A percentile compares a stretch with the other conserved stretches of the same genome.
Conservation (phyloP, 176 grass and related monocot species). For the Pharus latifolius region DNA sequence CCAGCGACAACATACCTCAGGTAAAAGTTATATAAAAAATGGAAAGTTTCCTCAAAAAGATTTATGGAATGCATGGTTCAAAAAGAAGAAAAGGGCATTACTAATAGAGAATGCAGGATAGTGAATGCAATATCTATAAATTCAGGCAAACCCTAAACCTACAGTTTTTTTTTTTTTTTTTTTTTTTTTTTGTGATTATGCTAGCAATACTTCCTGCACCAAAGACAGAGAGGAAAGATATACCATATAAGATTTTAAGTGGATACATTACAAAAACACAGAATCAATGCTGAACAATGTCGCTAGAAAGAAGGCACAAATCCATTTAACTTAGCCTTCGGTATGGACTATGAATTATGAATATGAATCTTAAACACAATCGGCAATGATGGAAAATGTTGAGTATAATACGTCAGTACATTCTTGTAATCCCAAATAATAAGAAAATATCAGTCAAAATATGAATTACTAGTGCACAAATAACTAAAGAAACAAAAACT, state of each 20-base stretch:
- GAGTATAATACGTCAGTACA: no score
- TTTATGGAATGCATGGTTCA: not conserved
- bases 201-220: no score
- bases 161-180: no score
- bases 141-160: no score
- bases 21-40: conserved; percentile 19
- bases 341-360: not conserved
- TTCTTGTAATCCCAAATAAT: not conserved
- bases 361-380: not conserved
- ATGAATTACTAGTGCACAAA: no score
- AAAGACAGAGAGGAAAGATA: no score
- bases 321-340: not conserved
- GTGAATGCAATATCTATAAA: no score
- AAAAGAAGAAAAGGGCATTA: not conserved
- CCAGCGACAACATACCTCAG: conserved; percentile 32
- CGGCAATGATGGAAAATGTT: not conserved
- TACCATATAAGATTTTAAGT: not conserved
- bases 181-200: no score
- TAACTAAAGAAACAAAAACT: no score
- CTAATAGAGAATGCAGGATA: no score
- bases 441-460: no score
- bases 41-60: not conserved
- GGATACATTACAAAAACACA: not conserved
- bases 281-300: not conserved
- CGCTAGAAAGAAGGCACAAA: not conserved